A percentile compares a stretch with the other conserved stretches of the same genome.
phyloP scores from a whole-genome alignment of 768 basidiomycete species.

The Terana coerulea region DNA sequence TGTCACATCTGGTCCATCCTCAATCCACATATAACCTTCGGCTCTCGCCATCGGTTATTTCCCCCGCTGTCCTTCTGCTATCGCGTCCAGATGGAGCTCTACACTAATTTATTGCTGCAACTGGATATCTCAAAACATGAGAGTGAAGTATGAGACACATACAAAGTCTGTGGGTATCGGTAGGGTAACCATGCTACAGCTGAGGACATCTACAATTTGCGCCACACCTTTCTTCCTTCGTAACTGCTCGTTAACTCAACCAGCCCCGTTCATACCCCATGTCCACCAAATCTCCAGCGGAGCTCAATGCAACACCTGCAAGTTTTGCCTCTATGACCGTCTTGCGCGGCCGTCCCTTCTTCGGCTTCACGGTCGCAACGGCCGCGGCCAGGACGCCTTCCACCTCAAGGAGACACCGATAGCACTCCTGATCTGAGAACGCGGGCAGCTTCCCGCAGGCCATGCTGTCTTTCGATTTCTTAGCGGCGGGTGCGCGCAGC shows the following conservation, averaged over 20 bases:
- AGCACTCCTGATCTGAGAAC: constrained; percentile 66
- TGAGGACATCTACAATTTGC: too few relatives aligned
- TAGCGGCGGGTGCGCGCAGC: constrained; percentile 50
- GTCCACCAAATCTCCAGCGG: constrained; percentile 57
- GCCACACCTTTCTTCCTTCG: too few relatives aligned
- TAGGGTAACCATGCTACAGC: too few relatives aligned
- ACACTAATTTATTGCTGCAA: too few relatives aligned
- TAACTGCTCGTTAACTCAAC: constrained; percentile 33
- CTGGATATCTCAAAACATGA: too few relatives aligned
- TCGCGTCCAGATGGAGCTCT: too few relatives aligned
- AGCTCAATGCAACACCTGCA: constrained; percentile 31
- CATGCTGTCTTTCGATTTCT: constrained; percentile 22
- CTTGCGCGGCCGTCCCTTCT: constrained; percentile 38
- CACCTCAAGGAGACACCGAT: constrained; percentile 63
- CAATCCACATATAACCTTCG: too few relatives aligned
- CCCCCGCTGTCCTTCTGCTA: too few relatives aligned
- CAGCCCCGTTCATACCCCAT: constrained; percentile 62
- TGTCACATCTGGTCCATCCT: too few relatives aligned
- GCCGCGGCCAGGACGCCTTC: constrained; percentile 52
- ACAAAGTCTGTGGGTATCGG: too few relatives aligned
- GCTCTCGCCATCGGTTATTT: too few relatives aligned
- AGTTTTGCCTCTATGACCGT: constrained; percentile 18
- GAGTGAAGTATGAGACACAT: too few relatives aligned
- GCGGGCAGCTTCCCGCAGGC: constrained; percentile 23
- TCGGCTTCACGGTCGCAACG: constrained; percentile 30